Conservation (phyloP, 495 filamentous ascomycete genomes). For the Lasiosphaeria miniovina region DNA sequence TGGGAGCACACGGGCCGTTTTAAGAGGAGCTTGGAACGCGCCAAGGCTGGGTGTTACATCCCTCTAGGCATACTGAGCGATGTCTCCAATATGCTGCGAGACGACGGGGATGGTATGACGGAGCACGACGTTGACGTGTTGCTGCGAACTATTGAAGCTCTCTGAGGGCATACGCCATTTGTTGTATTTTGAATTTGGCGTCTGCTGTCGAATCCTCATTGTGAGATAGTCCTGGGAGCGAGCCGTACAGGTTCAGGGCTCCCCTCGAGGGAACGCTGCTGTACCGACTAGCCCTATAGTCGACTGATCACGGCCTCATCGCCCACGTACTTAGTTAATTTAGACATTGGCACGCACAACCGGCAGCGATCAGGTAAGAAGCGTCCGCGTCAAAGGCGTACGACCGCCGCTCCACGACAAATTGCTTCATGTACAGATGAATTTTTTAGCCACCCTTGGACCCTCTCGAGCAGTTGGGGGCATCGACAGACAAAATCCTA, state of each 20-base stretch:
- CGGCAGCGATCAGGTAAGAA: too few species aligned
- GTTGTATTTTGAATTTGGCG: not conserved
- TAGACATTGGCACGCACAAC: not conserved
- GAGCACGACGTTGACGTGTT: slow-evolving; percentile 66
- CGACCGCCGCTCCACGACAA: not conserved
- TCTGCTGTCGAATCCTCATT: not conserved
- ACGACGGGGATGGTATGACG: slow-evolving; percentile 42
- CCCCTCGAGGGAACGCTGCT: not conserved
- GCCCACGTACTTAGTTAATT: not conserved
- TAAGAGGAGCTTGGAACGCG: slow-evolving; percentile 81
- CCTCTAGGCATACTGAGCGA: slow-evolving; percentile 90
- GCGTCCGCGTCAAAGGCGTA: too few species aligned
- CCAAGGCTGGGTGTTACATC: slow-evolving; percentile 70
- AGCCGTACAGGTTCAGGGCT: not conserved
- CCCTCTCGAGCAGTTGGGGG: too few species aligned
- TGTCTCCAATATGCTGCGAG: slow-evolving; percentile 73
- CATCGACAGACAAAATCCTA: too few species aligned
- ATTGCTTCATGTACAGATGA: not conserved
- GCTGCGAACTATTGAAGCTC: slow-evolving; percentile 69
- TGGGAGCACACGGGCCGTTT: slow-evolving; percentile 96
- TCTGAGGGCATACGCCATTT: slow-evolving; percentile 45
- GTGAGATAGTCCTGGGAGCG: not conserved
- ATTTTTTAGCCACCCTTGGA: not conserved
- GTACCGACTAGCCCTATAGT: not conserved
- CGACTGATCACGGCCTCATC: not conserved